phyloP scores from a whole-genome alignment of 179 eudicot genomes.

The Silene noctiflora region DNA sequence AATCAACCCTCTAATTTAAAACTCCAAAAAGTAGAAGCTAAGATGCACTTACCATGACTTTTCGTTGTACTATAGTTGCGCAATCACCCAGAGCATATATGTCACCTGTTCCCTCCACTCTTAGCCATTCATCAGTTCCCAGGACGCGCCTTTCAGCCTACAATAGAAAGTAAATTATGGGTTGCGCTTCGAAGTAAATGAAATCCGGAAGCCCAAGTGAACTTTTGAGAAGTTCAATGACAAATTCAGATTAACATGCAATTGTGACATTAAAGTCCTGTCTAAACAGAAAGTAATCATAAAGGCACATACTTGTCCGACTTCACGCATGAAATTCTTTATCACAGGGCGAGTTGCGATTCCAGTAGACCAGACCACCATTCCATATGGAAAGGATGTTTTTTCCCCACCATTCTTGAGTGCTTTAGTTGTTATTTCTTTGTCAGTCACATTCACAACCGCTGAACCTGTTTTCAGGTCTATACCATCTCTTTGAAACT shows the following conservation, averaged over 20 bases:
- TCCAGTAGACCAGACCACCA: slow-evolving; percentile 98
- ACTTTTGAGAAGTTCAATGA: neutral
- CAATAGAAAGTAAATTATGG: neutral
- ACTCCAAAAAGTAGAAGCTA: neutral
- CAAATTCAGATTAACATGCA: neutral
- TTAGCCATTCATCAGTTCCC: slow-evolving; percentile 81
- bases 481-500: slow-evolving; percentile 89
- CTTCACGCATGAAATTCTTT: slow-evolving; percentile 80
- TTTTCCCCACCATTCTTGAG: slow-evolving; percentile 48
- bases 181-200: neutral
- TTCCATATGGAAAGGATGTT: slow-evolving; percentile 79
- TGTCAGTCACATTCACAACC: slow-evolving; percentile 75
- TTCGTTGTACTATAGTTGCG: slow-evolving; percentile 73
- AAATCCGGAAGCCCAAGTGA: neutral
- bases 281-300: neutral
- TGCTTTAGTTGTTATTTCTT: slow-evolving; percentile 75
- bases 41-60: slow-evolving; percentile 58
- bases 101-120: slow-evolving; percentile 59
- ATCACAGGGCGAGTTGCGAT: slow-evolving; percentile 91
- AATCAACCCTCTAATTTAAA: neutral
- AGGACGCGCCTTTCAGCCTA: slow-evolving; percentile 80
- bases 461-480: slow-evolving; percentile 79
- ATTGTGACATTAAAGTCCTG: neutral
- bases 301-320: slow-evolving; percentile 61
- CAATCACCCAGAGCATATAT: slow-evolving; percentile 83